Evolutionary conservation across 1,139 yeast species (phyloP).

Genomic region (Kodamaea plutei): DNA sequence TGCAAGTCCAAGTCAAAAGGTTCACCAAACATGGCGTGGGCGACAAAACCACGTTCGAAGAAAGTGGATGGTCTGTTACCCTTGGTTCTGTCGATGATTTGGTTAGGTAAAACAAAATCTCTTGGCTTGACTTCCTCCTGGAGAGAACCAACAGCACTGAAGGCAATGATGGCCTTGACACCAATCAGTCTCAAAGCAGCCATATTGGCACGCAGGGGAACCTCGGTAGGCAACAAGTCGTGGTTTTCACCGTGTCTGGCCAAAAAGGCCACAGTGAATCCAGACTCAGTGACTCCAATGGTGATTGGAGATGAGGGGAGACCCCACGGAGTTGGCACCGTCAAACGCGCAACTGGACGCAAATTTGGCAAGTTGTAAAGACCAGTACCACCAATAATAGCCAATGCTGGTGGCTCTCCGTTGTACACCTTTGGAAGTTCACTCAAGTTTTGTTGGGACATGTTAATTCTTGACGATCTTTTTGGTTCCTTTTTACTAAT

Average conservation of each 20-base stretch:
- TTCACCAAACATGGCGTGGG: constrained; percentile 96
- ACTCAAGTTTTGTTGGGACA: too few species aligned
- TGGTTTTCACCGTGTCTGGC: constrained; percentile 94
- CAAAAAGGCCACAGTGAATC: constrained; percentile 87
- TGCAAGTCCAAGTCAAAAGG: constrained; percentile 82
- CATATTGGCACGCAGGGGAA: constrained; percentile 90
- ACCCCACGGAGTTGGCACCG: constrained; percentile 95
- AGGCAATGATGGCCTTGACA: constrained; percentile 84
- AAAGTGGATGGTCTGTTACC: constrained; percentile 89
- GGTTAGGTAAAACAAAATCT: constrained; percentile 93
- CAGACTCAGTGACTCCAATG: constrained; percentile 66
- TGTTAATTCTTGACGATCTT: too few species aligned
- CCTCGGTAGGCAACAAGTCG: constrained; percentile 85
- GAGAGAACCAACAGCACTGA: constrained; percentile 94
- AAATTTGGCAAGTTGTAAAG: constrained; percentile 79
- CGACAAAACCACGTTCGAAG: constrained; percentile 90
- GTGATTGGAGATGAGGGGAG: constrained; percentile 92
- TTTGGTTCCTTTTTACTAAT: too few species aligned
- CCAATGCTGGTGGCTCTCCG: constrained; percentile 56
- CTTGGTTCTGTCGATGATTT: constrained; percentile 93
- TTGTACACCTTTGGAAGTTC: constrained; percentile 36
- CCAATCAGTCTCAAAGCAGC: constrained; percentile 90
- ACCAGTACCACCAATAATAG: constrained; percentile 98
- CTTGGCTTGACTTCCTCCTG: constrained; percentile 87
- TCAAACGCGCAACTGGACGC: constrained; percentile 78